Conservation (phyloP, 2,329 filamentous ascomycete genomes). For the Fusarium sp. region DNA sequence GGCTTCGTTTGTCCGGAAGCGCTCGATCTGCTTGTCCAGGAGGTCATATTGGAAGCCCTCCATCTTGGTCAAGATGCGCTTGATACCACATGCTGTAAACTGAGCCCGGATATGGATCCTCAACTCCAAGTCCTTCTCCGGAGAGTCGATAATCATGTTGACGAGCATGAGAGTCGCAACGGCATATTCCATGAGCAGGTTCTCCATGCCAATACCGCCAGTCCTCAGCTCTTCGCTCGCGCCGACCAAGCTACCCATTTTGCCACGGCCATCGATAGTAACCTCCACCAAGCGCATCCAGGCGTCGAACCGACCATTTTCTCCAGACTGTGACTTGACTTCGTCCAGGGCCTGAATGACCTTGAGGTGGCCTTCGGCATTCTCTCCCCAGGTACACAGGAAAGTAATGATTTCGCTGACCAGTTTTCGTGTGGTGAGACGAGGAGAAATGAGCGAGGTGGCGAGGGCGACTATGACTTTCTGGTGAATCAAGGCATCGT, state of each 20-base stretch:
- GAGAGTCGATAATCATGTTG: constrained; percentile 96
- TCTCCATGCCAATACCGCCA: constrained; percentile 98
- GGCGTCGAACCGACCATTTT: constrained; percentile 95
- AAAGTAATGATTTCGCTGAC: constrained; percentile 98
- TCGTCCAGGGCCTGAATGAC: constrained; percentile 94
- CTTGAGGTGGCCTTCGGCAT: constrained; percentile 87
- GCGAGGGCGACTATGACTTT: constrained; percentile 90
- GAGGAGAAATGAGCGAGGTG: constrained; percentile 86
- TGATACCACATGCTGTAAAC: constrained; percentile 95
- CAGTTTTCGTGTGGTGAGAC: constrained; percentile 91
- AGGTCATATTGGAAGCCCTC: constrained; percentile 98
- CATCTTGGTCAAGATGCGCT: constrained; percentile 95
- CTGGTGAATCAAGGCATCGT: constrained; percentile 91
- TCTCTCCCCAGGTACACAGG: constrained; percentile 90
- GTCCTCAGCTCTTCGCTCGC: constrained; percentile 96
- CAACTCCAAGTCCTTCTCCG: constrained; percentile 88
- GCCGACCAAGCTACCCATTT: constrained; percentile 98
- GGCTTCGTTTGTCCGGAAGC: constrained; percentile 91
- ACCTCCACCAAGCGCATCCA: constrained; percentile 99
- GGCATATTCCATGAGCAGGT: constrained; percentile 98
- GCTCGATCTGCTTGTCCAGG: constrained; percentile 97
- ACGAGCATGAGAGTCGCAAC: constrained; percentile 93
- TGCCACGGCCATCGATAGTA: constrained; percentile 94
- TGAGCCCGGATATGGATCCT: constrained; percentile 95
- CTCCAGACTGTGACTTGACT: constrained; percentile 87